Evolutionary conservation across 2,329 filamentous ascomycete genomes (phyloP).

Genomic region (Thielaviopsis punctulata): DNA sequence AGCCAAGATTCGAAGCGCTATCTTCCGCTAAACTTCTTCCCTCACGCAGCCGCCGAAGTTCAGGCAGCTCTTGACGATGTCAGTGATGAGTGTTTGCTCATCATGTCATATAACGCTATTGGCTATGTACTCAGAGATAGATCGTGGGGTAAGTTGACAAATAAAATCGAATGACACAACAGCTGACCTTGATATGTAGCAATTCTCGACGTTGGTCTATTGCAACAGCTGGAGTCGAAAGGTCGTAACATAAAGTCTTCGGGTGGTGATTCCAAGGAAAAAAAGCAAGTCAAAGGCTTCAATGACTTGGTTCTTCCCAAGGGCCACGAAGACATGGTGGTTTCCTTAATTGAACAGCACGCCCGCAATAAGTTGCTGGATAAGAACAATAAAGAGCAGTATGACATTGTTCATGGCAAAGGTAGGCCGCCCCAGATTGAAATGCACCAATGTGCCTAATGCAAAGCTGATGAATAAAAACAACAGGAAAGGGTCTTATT

Average conservation of each 20-base stretch:
- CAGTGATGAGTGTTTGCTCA: constrained; percentile 16
- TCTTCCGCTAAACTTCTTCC: neutral
- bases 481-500: constrained; percentile 18
- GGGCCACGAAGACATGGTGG: constrained; percentile 17
- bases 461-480: too few relatives aligned
- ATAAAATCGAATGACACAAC: neutral
- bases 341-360: constrained; percentile 19
- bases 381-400: constrained; percentile 12
- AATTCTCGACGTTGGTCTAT: neutral
- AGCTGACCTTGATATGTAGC: neutral
- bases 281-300: constrained; percentile 14
- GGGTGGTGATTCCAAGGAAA: neutral
- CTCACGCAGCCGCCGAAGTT: neutral
- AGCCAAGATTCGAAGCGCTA: neutral
- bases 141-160: constrained; percentile 18
- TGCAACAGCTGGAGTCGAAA: neutral
- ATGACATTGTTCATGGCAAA: constrained; percentile 20
- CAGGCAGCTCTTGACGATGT: neutral
- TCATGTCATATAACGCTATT: constrained; percentile 20
- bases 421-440: constrained; percentile 14
- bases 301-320: constrained; percentile 16
- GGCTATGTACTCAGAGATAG: constrained; percentile 20
- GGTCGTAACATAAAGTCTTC: constrained; percentile 5
- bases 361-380: constrained; percentile 16
- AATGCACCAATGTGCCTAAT: neutral